These are phyloP conservation scores for Collybiopsis luxurians DNA, from an alignment of 768 basidiomycete species.

Conservation along the genomic window DNA sequence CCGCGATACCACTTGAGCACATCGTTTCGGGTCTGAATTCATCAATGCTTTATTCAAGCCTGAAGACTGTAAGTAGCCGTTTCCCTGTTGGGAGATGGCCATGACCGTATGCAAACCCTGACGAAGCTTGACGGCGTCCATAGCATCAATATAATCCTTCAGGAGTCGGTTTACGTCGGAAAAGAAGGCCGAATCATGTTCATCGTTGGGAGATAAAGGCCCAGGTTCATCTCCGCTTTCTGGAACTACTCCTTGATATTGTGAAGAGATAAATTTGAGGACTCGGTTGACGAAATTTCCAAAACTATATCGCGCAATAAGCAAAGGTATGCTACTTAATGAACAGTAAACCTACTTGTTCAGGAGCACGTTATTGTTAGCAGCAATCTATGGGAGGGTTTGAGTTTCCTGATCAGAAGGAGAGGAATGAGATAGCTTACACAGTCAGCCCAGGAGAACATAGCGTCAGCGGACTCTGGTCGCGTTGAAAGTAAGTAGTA, in stretches of 20 bases:
- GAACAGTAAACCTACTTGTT: constrained; percentile 66
- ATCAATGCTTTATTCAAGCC: constrained; percentile 90
- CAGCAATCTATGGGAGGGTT: constrained; percentile 57
- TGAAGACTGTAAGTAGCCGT: constrained; percentile 91
- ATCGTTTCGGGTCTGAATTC: constrained; percentile 75
- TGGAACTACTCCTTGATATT: constrained; percentile 78
- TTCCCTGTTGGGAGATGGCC: constrained; percentile 85
- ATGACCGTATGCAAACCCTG: constrained; percentile 86
- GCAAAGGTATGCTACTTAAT: neutral
- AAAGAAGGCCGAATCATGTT: constrained; percentile 73
- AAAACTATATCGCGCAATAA: constrained; percentile 48
- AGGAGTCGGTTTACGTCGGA: constrained; percentile 75
- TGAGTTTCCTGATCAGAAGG: neutral
- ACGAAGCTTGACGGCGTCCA: constrained; percentile 92
- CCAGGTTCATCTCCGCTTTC: constrained; percentile 72
- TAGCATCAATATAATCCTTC: constrained; percentile 76
- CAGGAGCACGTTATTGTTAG: constrained; percentile 89
- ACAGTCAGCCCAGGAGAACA: constrained; percentile 96
- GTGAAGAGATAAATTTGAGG: constrained; percentile 88
- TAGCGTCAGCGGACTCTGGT: constrained; percentile 91
- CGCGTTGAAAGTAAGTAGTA: constrained; percentile 92
- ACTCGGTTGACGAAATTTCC: constrained; percentile 97
- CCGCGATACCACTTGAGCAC: constrained; percentile 86
- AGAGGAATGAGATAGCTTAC: constrained; percentile 39
- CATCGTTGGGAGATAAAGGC: constrained; percentile 64